Evolutionary conservation across 306 rosid species (phyloP).

Genomic region (Acacia acuminata): DNA sequence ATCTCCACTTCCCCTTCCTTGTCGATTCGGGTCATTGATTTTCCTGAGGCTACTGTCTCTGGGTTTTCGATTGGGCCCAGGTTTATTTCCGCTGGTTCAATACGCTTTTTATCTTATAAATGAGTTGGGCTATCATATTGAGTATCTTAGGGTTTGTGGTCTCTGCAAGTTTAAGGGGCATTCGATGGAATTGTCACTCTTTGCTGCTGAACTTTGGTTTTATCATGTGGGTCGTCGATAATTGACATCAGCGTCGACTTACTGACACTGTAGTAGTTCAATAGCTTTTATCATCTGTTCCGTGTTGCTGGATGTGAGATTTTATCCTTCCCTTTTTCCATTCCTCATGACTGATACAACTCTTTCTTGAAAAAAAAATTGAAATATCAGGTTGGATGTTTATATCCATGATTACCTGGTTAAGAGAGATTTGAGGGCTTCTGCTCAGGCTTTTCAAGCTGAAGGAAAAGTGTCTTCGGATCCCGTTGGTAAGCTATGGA

Average conservation of each 20-base stretch:
- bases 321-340: conserved; percentile 24
- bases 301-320: conserved; percentile 31
- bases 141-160: conserved; percentile 45
- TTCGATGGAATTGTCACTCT: conserved; percentile 27
- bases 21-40: conserved; percentile 53
- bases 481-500: conserved; percentile 84
- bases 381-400: conserved; percentile 86
- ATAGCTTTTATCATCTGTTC: conserved; percentile 8
- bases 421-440: conserved; percentile 95
- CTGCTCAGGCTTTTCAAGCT: conserved; percentile 99
- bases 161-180: conserved; percentile 25
- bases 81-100: conserved; percentile 15
- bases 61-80: conserved; percentile 38
- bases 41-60: background rate
- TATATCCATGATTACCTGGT: conserved; percentile 96
- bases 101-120: background rate
- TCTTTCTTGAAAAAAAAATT: conserved; percentile 27
- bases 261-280: background rate
- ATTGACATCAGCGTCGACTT: background rate
- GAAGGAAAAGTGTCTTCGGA: conserved; percentile 98
- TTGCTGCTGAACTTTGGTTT: conserved; percentile 29
- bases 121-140: conserved; percentile 32
- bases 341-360: conserved; percentile 27
- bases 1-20: conserved; percentile 2
- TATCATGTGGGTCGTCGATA: conserved; percentile 35